Conservation (phyloP, 352 stramenopile species). For the Aphanomyces euteiches region DNA sequence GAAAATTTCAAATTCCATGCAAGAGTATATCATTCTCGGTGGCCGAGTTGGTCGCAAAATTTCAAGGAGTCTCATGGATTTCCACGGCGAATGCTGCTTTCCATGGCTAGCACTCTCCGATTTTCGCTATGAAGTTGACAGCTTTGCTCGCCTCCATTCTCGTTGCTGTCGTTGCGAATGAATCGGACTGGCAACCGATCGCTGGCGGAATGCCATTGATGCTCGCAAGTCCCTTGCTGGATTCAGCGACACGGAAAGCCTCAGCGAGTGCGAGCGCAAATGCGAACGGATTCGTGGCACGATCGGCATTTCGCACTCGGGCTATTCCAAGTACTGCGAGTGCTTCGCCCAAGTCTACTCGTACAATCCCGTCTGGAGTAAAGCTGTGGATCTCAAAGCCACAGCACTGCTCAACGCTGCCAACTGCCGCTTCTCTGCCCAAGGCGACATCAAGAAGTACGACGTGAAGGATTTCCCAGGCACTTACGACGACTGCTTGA, state of each 20-base stretch:
- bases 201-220: not conserved
- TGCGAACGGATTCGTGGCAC: not conserved
- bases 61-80: too few relatives aligned
- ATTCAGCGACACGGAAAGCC: not conserved
- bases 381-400: not conserved
- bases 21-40: too few relatives aligned
- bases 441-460: not conserved
- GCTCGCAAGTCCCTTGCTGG: not conserved
- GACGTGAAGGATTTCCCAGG: not conserved
- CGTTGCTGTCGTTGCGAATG: not conserved
- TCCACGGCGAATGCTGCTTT: too few relatives aligned
- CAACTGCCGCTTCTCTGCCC: not conserved
- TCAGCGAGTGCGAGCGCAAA: not conserved
- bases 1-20: too few relatives aligned
- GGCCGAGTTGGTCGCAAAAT: too few relatives aligned
- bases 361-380: not conserved
- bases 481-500: not conserved
- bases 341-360: not conserved
- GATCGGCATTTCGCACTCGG: not conserved
- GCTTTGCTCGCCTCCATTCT: not conserved
- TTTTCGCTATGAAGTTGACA: too few relatives aligned
- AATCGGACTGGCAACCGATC: not conserved
- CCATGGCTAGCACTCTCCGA: too few relatives aligned
- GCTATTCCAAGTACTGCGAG: not conserved
- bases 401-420: not conserved